Evolutionary conservation across 148 eudicot genomes (phyloP).

Genomic region (Amaranthus hypochondriacus): DNA sequence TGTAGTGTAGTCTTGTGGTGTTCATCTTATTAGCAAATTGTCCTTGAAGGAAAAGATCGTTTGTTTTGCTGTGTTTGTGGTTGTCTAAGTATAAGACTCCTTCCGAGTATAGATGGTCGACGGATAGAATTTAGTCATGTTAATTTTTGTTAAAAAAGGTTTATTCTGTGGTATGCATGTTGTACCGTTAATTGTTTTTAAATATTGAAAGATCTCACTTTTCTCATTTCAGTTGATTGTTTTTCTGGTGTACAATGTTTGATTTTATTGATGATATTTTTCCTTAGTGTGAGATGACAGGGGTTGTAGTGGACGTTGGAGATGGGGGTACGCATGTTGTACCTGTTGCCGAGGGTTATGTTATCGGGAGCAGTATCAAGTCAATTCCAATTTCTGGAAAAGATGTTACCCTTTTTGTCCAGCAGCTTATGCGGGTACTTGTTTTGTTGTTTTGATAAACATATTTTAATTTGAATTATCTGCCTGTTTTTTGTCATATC

Average conservation of each 20-base stretch:
- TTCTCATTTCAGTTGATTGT: background rate
- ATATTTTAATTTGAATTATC: background rate
- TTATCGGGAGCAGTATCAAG: slow-evolving; percentile 95
- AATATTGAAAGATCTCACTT: background rate
- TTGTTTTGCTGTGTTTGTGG: background rate
- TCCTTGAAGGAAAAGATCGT: background rate
- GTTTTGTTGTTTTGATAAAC: background rate
- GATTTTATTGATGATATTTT: slow-evolving; percentile 31
- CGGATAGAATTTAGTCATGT: background rate
- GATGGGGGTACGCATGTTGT: slow-evolving; percentile 97
- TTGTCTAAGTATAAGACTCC: background rate
- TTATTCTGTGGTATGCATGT: background rate
- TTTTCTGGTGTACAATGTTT: background rate
- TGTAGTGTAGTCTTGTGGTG: background rate
- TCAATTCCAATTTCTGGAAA: slow-evolving; percentile 82
- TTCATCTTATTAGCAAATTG: background rate
- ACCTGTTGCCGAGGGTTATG: slow-evolving; percentile 99
- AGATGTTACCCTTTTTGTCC: slow-evolving; percentile 85
- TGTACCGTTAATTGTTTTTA: background rate
- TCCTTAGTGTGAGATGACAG: slow-evolving; percentile 96
- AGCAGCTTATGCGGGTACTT: slow-evolving; percentile 83
- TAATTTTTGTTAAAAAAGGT: background rate
- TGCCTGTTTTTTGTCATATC: slow-evolving; percentile 8
- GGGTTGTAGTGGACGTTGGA: slow-evolving; percentile 96
- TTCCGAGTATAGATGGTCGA: background rate